These are phyloP conservation scores for Xylariaceae sp. DNA, from an alignment of 2,329 filamentous ascomycete species.

Conservation along the genomic window DNA sequence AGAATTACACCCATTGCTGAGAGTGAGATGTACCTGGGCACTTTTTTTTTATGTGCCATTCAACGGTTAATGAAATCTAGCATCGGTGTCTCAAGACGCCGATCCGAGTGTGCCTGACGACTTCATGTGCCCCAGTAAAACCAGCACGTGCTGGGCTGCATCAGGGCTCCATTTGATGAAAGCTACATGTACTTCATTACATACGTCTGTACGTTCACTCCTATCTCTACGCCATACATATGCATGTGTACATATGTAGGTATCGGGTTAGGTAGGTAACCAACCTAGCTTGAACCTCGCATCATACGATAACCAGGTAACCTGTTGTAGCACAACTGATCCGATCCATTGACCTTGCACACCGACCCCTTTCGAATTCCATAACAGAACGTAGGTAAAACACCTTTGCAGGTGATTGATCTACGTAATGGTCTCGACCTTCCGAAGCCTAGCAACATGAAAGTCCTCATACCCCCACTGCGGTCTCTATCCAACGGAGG, in stretches of 20 bases:
- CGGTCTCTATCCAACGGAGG: slow-evolving; percentile 18
- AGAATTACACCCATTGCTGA: too few species aligned
- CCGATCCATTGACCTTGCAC: neutral
- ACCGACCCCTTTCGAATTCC: too few species aligned
- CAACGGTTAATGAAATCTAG: neutral
- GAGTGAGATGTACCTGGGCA: too few species aligned
- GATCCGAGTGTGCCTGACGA: neutral
- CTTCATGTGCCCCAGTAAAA: too few species aligned
- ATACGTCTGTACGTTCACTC: too few species aligned
- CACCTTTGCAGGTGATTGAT: neutral
- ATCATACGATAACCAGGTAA: neutral
- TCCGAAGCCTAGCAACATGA: slow-evolving; percentile 21
- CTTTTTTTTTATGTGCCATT: too few species aligned
- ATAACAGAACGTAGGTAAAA: neutral
- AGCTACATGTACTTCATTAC: too few species aligned
- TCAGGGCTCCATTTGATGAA: too few species aligned
- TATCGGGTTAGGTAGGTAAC: too few species aligned
- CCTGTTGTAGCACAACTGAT: neutral
- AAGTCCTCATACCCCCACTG: slow-evolving; percentile 27
- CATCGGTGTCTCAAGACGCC: neutral
- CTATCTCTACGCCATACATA: neutral
- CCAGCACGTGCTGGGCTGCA: too few species aligned
- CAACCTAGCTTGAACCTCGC: neutral
- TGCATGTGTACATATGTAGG: neutral
- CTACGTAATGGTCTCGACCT: neutral